Evolutionary conservation across 345 rosid genomes (phyloP), one percentile per base, ranked within the genome.

Genomic region (Mangifera indica): DNA sequence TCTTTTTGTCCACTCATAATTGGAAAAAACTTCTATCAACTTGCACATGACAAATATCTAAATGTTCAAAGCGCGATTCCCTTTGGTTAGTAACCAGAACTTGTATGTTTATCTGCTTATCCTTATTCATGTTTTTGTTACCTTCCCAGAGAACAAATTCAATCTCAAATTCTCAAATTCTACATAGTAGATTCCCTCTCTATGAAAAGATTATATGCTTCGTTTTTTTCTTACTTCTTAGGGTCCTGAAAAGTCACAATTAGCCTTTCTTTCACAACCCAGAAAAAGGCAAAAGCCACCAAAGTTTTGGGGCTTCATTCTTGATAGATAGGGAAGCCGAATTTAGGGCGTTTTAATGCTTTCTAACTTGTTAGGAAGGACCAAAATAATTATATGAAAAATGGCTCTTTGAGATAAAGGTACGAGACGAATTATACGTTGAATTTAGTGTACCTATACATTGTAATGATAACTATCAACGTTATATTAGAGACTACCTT

Each of bases 281-380:
- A 24, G n/a, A n/a, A 40, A 13, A 61, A 6, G 6, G 24, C n/a
- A 18, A 12, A n/a, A 66, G 34, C 20, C 21, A 12, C 15, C 37
- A 56, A 57, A 57, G 45, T 18, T 67, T 44, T 4, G 12, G 69
- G 53, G 17, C 4, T 34, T 44, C 8, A 72, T 45, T 61, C 45
- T 32, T 21, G 3, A 15, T n/a, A n/a, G n/a, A n/a, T 7, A 18
- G 18, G 46, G 24, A 22, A 5, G 10, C 56, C 29, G 20, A 58
- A 40, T 21, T 15, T 21, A 57, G 14, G 20, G 63, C 62, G 37
- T 22, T 70, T 8, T 6, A 60, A 5, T 37, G 37, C 54, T 18
- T 70, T 76, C 78, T 72, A 66, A 66, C 40, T 63, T 55, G 70
- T 57, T 65, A 26, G 77, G 73, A 67, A 71, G 75, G 78, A 71